Evolutionary conservation across 2,329 filamentous ascomycete genomes (phyloP).

Genomic region (Botrytis tulipae): DNA sequence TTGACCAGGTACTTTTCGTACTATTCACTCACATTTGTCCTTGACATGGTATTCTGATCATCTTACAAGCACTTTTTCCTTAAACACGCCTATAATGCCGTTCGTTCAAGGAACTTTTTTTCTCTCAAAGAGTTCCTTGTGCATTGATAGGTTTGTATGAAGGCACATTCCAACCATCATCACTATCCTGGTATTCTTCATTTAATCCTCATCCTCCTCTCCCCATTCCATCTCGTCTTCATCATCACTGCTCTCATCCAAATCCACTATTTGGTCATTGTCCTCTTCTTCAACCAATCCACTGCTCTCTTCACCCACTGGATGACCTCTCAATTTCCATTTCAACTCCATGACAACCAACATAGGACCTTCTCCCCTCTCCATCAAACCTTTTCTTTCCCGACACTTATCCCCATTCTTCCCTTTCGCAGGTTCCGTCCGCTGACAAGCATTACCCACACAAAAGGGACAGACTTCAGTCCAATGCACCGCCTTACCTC

Average conservation of each 20-base stretch:
- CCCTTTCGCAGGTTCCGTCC: not conserved
- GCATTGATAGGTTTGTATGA: not conserved
- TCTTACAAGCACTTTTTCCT: not conserved
- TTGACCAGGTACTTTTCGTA: not conserved
- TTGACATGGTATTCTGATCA: not conserved
- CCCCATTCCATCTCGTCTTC: not conserved
- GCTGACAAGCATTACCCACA: not conserved
- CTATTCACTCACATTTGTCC: not conserved
- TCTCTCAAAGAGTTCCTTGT: not conserved
- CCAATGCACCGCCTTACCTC: not conserved
- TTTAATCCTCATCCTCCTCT: not conserved
- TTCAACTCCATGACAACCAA: conserved; percentile 2
- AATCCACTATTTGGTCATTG: not conserved
- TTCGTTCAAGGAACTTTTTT: no score
- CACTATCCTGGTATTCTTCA: not conserved
- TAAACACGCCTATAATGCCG: no score
- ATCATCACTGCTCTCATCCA: not conserved
- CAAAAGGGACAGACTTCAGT: conserved; percentile 9
- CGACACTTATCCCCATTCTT: not conserved
- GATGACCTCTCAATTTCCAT: not conserved
- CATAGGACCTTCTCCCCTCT: not conserved
- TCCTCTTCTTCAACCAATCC: not conserved
- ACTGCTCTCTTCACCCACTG: not conserved
- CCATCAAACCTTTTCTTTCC: not conserved
- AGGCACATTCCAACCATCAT: not conserved